Base-by-base conservation (phyloP, 1,284 basidiomycete species). In the Melampsora larici-populina region DNA sequence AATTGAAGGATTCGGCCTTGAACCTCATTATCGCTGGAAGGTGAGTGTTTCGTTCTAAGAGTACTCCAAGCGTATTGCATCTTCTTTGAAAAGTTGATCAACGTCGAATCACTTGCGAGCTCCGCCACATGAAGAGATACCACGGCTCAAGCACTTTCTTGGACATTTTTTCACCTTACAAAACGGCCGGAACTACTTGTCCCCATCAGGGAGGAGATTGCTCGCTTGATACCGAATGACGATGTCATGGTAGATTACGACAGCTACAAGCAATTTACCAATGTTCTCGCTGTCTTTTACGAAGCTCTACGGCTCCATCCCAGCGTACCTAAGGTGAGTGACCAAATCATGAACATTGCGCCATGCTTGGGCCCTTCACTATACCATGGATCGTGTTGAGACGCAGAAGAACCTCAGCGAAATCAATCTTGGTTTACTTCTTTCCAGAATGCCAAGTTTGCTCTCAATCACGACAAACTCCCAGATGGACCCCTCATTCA, bases 11-110 rank as follows among this genome's bases (percentile, higher is more conserved):
- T 69, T 74, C 80, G 15, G 77, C 79, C 48, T 33, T 80, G n/a
- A 80, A 80, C 67, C 65, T 79, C 51, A 74, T 80, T 29, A 77
- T 80, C 29, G 80, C 80, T 18, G 80, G 80, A n/a, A 78, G 80
- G 68, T 78, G 40, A 64, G 67, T 60, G 21, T 43, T 40, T 55
- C 55, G 8, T 58, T 58, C 3, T 64, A 21, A 9, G 55, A 24
- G 55, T 58, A 11, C 29, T 58, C 55, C 29, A n/a, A n/a, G n/a
- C 55, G 29, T 58, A 8, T 58, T 58, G 5, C 29, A 1, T 29
- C 29, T 3, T 55, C 51, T 13, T 29, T 58, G n/a, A 58, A 58
- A 1, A 58, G 7, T 58, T 24, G 29, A 6, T 8, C 18, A n/a
- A 29, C n/a, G n/a, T 17, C 7, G 5, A 43, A 7, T 13, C 5